Evolutionary conservation across 805 yeast genomes (phyloP), one percentile per base, ranked within the genome.

Genomic region (Teunomyces gatunensis): DNA sequence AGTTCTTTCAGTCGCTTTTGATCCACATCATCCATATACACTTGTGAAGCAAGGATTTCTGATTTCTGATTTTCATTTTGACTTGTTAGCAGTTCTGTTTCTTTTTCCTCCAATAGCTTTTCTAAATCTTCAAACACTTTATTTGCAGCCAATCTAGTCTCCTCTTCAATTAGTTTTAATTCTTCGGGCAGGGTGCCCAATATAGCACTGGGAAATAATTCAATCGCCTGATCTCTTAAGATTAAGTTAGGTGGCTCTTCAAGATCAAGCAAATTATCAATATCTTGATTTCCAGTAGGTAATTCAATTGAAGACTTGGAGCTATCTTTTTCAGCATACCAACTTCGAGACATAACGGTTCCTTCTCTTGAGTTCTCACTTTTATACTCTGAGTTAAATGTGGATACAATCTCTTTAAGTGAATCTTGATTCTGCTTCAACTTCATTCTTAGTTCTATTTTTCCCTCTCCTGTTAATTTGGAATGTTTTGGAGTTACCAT

Each of bases 111-210:
- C 25, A 37, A 11, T 37, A 37, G 29, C 15, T n/a, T 37, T n/a
- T 21, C 40, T 13, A 37, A 15, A n/a, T n/a, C 40, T 37, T 37
- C 29, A 9, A 37, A 37, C 23, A 37, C 40, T n/a, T 17, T 23
- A 6, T 37, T 23, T n/a, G 40, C 40, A 6, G 40, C 40, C 10
- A 37, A n/a, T 37, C 29, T 37, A n/a, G 40, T 37, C n/a, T 37
- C 29, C 15, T 23, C 29, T 13, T 37, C 40, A 12, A 37, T n/a
- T 6, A n/a, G 10, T 13, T 10, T 20, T 27, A 37, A 37, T 23
- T 37, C 40, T 23, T 37, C 40, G 3, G 40, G 40, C 29, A 13
- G 40, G n/a, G 29, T 37, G 6, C 40, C 40, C n/a, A 37, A 37
- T 10, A 37, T 37, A 20, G 40, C 40, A 9, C 15, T 20, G n/a